phyloP scores from a whole-genome alignment of 306 rosid genomes.

The Mucuna pruriens region DNA sequence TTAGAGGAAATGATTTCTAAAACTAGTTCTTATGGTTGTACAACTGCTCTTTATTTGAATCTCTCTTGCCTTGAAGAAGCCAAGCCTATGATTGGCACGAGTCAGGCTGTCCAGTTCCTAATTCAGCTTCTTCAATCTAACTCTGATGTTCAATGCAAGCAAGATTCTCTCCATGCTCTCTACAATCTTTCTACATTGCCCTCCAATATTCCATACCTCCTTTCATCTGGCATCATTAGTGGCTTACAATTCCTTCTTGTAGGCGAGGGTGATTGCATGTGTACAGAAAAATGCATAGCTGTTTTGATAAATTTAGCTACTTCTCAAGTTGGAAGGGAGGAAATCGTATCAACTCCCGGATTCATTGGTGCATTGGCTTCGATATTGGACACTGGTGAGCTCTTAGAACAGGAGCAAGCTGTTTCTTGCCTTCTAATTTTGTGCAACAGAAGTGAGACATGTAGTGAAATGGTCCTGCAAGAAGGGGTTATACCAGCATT shows the following conservation, averaged over 20 bases:
- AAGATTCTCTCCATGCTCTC: slow-evolving; percentile 85
- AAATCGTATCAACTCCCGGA: slow-evolving; percentile 60
- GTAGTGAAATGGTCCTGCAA: slow-evolving; percentile 85
- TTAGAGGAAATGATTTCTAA: slow-evolving; percentile 79
- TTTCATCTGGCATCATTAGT: slow-evolving; percentile 63
- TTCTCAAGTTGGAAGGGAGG: slow-evolving; percentile 68
- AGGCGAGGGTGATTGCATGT: slow-evolving; percentile 56
- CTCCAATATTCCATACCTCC: slow-evolving; percentile 69
- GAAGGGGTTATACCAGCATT: slow-evolving; percentile 98
- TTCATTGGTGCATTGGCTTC: slow-evolving; percentile 69
- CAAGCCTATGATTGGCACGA: slow-evolving; percentile 70
- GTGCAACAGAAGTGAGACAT: slow-evolving; percentile 75
- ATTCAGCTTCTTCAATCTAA: slow-evolving; percentile 63
- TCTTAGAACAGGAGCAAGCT: slow-evolving; percentile 90
- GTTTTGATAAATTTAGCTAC: slow-evolving; percentile 80
- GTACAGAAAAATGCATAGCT: slow-evolving; percentile 85
- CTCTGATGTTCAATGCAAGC: slow-evolving; percentile 70
- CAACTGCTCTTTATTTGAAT: slow-evolving; percentile 85
- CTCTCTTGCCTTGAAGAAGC: slow-evolving; percentile 93
- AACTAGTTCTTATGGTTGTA: slow-evolving; percentile 65
- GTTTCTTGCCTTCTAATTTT: slow-evolving; percentile 75
- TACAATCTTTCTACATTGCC: slow-evolving; percentile 76
- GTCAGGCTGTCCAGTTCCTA: slow-evolving; percentile 79
- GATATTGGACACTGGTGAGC: slow-evolving; percentile 73
- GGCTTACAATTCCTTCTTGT: slow-evolving; percentile 72